Percentiles rank a stretch among this genome's conserved stretches.
Evolutionary conservation across 192 early-diverging fungal species (phyloP).

Genomic region (Umbelopsis sp.): DNA sequence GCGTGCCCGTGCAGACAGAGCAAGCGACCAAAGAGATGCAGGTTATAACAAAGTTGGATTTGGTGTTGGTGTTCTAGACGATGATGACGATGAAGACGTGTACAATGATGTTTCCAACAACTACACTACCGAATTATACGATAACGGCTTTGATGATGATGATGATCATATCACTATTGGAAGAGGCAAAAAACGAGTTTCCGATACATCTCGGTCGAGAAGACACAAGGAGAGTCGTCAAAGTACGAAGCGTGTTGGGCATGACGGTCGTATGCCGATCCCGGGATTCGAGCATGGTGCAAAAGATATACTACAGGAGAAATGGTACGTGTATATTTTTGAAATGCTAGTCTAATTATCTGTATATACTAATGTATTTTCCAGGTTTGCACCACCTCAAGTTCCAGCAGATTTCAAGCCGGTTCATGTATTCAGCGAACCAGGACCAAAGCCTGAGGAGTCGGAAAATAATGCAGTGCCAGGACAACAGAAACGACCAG

Average conservation of each 20-base stretch:
- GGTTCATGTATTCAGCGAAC: constrained; percentile 12
- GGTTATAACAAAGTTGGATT: constrained; percentile 42
- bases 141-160: constrained; percentile 18
- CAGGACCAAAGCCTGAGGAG: neutral
- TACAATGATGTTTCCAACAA: constrained; percentile 30
- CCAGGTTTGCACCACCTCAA: constrained; percentile 32
- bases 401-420: constrained; percentile 30
- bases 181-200: constrained; percentile 26
- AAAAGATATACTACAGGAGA: constrained; percentile 20
- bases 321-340: constrained; percentile 23
- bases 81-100: constrained; percentile 54
- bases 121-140: constrained; percentile 29
- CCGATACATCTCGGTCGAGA: neutral
- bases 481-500: neutral
- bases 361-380: neutral
- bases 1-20: constrained; percentile 39
- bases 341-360: neutral
- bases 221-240: constrained; percentile 14
- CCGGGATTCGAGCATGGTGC: constrained; percentile 21
- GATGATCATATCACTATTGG: constrained; percentile 33
- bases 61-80: constrained; percentile 72
- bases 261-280: constrained; percentile 27
- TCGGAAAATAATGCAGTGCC: too few relatives aligned
- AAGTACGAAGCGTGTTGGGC: constrained; percentile 12
- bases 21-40: neutral